A percentile compares a stretch with the other conserved stretches of the same genome.
Conservation (phyloP, 176 grass and related monocot genomes). For the Ensete ventricosum region DNA sequence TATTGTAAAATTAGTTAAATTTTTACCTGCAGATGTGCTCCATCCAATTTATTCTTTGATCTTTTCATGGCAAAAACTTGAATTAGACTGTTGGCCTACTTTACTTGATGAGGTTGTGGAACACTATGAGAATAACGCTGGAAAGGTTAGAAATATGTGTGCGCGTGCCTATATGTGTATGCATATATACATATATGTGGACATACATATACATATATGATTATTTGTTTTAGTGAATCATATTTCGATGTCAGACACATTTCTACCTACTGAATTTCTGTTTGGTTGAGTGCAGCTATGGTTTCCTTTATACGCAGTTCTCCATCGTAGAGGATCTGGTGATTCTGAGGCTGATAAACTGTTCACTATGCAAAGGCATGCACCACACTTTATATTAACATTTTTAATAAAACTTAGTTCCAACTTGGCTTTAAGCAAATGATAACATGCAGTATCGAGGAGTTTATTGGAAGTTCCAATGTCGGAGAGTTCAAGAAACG, state of each 20-base stretch:
- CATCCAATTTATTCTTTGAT: slow-evolving; percentile 59
- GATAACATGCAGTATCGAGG: slow-evolving; percentile 63
- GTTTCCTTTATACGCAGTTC: slow-evolving; percentile 75
- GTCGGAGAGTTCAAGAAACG: slow-evolving; percentile 90
- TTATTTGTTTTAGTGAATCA: not conserved
- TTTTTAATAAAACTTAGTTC: not conserved
- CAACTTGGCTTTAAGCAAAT: slow-evolving; percentile 25
- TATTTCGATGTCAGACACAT: not conserved
- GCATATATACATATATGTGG: not conserved
- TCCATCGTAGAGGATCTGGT: slow-evolving; percentile 29
- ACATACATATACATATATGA: not conserved
- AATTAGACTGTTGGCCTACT: slow-evolving; percentile 75
- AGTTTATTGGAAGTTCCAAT: slow-evolving; percentile 80
- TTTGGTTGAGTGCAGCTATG: slow-evolving; percentile 43
- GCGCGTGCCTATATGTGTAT: not conserved
- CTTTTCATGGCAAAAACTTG: slow-evolving; percentile 76
- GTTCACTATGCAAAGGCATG: slow-evolving; percentile 55
- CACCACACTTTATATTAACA: slow-evolving; percentile 7
- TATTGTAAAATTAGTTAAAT: not conserved
- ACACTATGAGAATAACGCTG: slow-evolving; percentile 57
- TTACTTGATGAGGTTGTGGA: slow-evolving; percentile 51
- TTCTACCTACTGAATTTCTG: not conserved
- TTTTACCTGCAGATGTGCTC: slow-evolving; percentile 46
- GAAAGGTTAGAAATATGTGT: slow-evolving; percentile 42
- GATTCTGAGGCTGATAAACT: slow-evolving; percentile 34